Evolutionary conservation across 371 early-diverging fungal genomes (phyloP).

Genomic region (Haplosporangium sp.): DNA sequence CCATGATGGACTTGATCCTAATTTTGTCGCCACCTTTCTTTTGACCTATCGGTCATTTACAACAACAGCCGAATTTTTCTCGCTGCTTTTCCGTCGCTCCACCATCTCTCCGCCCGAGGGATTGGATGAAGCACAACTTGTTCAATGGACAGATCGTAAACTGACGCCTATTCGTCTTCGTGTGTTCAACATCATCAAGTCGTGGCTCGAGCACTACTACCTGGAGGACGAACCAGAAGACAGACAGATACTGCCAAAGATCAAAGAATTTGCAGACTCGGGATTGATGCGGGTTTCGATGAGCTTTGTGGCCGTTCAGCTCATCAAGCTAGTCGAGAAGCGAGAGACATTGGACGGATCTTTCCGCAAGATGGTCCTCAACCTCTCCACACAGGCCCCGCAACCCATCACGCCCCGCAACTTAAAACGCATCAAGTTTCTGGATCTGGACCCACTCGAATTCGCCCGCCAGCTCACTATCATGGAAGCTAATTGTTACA

Average conservation of each 20-base stretch:
- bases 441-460: conserved; percentile 93
- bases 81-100: conserved; percentile 77
- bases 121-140: conserved; percentile 72
- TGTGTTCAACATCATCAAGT: conserved; percentile 92
- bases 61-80: conserved; percentile 79
- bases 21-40: conserved; percentile 86
- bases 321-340: conserved; percentile 76
- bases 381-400: conserved; percentile 67
- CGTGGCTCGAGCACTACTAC: conserved; percentile 92
- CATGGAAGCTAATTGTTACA: conserved; percentile 83
- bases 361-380: conserved; percentile 72
- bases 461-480: conserved; percentile 94
- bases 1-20: conserved; percentile 83
- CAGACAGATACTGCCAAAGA: conserved; percentile 69
- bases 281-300: conserved; percentile 75
- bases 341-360: conserved; percentile 67
- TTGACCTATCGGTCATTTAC: conserved; percentile 92
- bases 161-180: conserved; percentile 85
- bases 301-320: conserved; percentile 75
- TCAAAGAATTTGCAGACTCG: conserved; percentile 83
- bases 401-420: conserved; percentile 77
- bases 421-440: conserved; percentile 71
- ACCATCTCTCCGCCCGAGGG: conserved; percentile 77
- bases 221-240: conserved; percentile 76
- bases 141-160: conserved; percentile 89